A percentile compares a stretch with the other conserved stretches of the same genome.
These are phyloP conservation scores for Rutstroemia sp. DNA, from an alignment of 2,329 filamentous ascomycete genomes.

Conservation along the genomic window DNA sequence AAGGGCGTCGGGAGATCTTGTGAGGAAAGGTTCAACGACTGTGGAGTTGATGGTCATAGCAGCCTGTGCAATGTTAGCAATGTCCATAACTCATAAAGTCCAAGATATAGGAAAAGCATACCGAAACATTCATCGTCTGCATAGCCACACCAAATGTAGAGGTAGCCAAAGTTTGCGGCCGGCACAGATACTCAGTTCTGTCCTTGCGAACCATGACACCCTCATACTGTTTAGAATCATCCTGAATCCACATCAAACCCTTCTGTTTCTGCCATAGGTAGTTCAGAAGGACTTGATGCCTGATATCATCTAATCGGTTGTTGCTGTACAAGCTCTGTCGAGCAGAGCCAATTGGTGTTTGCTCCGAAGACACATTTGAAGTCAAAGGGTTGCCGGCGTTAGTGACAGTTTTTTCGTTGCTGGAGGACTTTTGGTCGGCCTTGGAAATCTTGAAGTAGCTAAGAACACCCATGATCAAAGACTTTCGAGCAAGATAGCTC, in stretches of 20 bases:
- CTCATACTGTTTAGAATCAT: conserved; percentile 59
- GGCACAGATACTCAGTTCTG: conserved; percentile 64
- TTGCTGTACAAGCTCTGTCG: conserved; percentile 6
- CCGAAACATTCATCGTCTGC: conserved; percentile 61
- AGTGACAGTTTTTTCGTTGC: conserved; percentile 4
- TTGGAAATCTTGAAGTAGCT: conserved; percentile 9
- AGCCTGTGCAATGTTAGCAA: conserved; percentile 38
- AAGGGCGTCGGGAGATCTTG: conserved; percentile 63
- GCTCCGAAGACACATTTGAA: not conserved
- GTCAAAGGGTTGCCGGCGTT: not conserved
- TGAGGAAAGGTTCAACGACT: conserved; percentile 70
- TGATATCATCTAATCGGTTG: conserved; percentile 55
- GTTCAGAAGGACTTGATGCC: conserved; percentile 77
- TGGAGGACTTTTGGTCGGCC: not conserved
- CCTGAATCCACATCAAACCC: conserved; percentile 64
- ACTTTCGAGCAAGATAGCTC: conserved; percentile 2
- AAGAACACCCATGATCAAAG: conserved; percentile 4
- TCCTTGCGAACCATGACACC: conserved; percentile 65
- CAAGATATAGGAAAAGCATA: conserved; percentile 31
- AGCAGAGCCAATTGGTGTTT: conserved; percentile 2
- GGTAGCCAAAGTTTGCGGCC: conserved; percentile 54
- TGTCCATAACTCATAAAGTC: not conserved
- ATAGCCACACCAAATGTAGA: conserved; percentile 59
- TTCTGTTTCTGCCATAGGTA: conserved; percentile 77
- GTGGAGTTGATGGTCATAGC: conserved; percentile 76